Percentiles rank a stretch among this genome's conserved stretches.
These are phyloP conservation scores for Umbelopsis isabellina DNA, from an alignment of 192 early-diverging fungal species.

Conservation along the genomic window DNA sequence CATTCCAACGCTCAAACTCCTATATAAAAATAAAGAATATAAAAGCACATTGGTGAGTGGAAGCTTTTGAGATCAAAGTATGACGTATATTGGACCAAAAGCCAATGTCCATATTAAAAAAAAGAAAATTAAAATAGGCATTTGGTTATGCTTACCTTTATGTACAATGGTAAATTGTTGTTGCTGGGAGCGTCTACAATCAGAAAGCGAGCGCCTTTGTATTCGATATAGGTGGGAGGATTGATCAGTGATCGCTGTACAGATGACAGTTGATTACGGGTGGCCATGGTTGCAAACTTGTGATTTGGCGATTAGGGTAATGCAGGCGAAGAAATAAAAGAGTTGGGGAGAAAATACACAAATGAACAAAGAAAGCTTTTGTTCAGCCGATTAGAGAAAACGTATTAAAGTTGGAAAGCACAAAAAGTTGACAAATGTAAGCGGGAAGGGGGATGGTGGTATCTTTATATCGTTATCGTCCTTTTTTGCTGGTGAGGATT, in stretches of 20 bases:
- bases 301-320: background rate
- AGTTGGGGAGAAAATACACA: background rate
- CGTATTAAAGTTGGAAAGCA: too few species aligned
- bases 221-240: slow-evolving; percentile 66
- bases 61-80: too few species aligned
- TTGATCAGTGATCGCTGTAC: slow-evolving; percentile 49
- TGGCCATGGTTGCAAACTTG: background rate
- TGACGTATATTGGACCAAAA: slow-evolving; percentile 4
- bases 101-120: background rate
- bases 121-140: slow-evolving; percentile 13
- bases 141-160: slow-evolving; percentile 51
- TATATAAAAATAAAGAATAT: slow-evolving; percentile 22
- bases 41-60: background rate
- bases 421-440: too few species aligned
- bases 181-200: slow-evolving; percentile 81
- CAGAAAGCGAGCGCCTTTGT: slow-evolving; percentile 71
- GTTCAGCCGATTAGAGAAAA: too few species aligned
- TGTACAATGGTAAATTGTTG: slow-evolving; percentile 68
- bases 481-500: too few species aligned
- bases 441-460: too few species aligned
- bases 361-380: background rate
- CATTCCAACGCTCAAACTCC: slow-evolving; percentile 69
- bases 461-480: too few species aligned
- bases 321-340: background rate
- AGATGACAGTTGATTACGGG: slow-evolving; percentile 17